Base-by-base conservation (phyloP, 345 rosid species). In the Arabis alpina region DNA sequence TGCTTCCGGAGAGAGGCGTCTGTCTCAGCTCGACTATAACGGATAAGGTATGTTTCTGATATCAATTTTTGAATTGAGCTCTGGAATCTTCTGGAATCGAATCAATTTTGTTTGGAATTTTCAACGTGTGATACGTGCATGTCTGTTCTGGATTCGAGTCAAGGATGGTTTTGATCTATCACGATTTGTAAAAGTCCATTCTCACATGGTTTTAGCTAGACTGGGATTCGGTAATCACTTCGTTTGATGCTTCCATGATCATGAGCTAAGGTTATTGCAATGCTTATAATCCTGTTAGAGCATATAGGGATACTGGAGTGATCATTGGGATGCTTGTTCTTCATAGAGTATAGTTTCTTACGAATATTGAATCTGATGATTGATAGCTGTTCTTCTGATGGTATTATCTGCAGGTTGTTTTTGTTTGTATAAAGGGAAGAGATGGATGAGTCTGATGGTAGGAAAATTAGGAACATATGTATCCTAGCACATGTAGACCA, bases 401-500 rank as follows among this genome's bases (percentile, higher is more conserved):
- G 56, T 52, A 3, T 43, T 6, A 37, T 68, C 39, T 52, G 24
- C 68, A 74, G 77, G 54, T 66, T 55, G 45, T 43, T 68, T 54
- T 44, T n/a, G n/a, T n/a, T n/a, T n/a, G 37, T 34, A 14, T 36
- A 44, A 32, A 43, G 42, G 10, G 27, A 44, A 63, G 37, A 13
- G 53, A 85, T 82, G 88, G 79, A 71, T 48, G 96, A 86, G 34
- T 70, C 19, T 61, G 87, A 80, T 66, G 67, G 81, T 10, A 72
- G 32, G 40, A 91, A 85, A 34, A 71, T 81, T 19, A 76, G 98
- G 72, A 94, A 94, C 72, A 89, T 89, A 5, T 88, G 98, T 75
- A 89, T 94, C 34, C 60, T 94, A 40, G 98, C 98, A 2, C 99
- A 94, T 47, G 99, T 91, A 32, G 99, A 94, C 80, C 99, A 94